Percentiles rank a stretch among this genome's conserved stretches.
These are phyloP conservation scores for Dentipellis fragilis DNA, from an alignment of 768 basidiomycete genomes.

Conservation along the genomic window DNA sequence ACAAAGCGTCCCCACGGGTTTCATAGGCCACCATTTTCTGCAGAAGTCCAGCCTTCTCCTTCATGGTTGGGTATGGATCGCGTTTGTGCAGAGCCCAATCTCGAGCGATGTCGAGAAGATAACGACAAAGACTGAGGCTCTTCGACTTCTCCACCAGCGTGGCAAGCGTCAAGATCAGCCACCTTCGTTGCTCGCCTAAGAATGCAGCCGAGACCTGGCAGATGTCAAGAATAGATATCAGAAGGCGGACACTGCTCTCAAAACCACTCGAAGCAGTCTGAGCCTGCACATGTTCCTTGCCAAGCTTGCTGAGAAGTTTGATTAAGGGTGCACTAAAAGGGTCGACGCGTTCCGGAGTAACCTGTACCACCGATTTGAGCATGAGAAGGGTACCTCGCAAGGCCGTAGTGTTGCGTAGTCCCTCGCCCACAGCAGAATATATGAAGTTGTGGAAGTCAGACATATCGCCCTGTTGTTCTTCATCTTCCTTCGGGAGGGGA, in stretches of 20 bases:
- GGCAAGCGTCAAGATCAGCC: constrained; percentile 66
- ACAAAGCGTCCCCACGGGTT: constrained; percentile 65
- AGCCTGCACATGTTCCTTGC: constrained; percentile 68
- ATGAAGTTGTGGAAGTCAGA: constrained; percentile 74
- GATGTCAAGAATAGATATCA: constrained; percentile 79
- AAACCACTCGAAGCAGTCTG: constrained; percentile 28
- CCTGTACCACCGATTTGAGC: constrained; percentile 75
- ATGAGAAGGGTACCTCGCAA: constrained; percentile 78
- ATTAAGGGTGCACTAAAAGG: constrained; percentile 65
- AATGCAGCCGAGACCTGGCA: constrained; percentile 71
- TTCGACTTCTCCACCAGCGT: constrained; percentile 87
- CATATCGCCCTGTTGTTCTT: constrained; percentile 54
- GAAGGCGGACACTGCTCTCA: constrained; percentile 52
- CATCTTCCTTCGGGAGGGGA: constrained; percentile 71
- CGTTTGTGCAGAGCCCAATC: constrained; percentile 86
- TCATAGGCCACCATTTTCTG: constrained; percentile 86
- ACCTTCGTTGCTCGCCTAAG: constrained; percentile 79
- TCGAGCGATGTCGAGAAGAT: constrained; percentile 75
- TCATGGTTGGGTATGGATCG: constrained; percentile 84
- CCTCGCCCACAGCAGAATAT: constrained; percentile 65
- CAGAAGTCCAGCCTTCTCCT: constrained; percentile 87
- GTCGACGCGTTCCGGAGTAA: constrained; percentile 77
- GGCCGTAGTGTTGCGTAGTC: constrained; percentile 60
- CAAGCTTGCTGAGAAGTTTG: constrained; percentile 75
- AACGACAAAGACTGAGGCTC: constrained; percentile 66